Evolutionary conservation across 331 rosid species (phyloP).

Genomic region (Malus hybrid): DNA sequence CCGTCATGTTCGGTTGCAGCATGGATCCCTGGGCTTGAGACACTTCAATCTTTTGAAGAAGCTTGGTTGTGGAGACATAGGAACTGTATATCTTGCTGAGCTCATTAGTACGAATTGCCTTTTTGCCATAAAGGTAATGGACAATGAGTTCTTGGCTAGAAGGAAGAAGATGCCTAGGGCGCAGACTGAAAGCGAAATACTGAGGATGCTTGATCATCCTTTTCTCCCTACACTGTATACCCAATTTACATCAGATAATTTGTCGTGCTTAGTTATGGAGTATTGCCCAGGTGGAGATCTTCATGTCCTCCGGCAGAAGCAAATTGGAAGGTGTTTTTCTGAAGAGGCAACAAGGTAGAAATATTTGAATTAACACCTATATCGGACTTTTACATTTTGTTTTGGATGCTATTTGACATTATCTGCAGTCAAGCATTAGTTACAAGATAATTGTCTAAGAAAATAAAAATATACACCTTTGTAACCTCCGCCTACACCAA

Average conservation of each 20-base stretch:
- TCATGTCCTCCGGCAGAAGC: constrained; percentile 93
- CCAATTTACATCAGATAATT: constrained; percentile 84
- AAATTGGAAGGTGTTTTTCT: constrained; percentile 60
- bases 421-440: not conserved
- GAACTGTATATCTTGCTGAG: constrained; percentile 93
- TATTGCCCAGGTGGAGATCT: constrained; percentile 99
- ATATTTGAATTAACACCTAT: not conserved
- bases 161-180: constrained; percentile 97
- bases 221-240: constrained; percentile 89
- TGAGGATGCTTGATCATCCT: constrained; percentile 94
- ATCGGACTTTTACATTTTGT: not conserved
- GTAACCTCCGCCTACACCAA: too few relatives aligned
- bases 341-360: constrained; percentile 87
- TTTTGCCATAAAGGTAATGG: constrained; percentile 98
- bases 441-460: not conserved
- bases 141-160: constrained; percentile 82
- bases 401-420: not conserved
- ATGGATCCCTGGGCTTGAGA: constrained; percentile 63
- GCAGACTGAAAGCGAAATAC: constrained; percentile 90
- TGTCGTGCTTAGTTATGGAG: constrained; percentile 94
- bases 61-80: constrained; percentile 99
- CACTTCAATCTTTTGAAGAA: constrained; percentile 89
- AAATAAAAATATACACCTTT: not conserved
- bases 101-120: constrained; percentile 67
- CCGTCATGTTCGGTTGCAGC: constrained; percentile 50